phyloP scores from a whole-genome alignment of 331 rosid genomes.

The Arachis monticola region DNA sequence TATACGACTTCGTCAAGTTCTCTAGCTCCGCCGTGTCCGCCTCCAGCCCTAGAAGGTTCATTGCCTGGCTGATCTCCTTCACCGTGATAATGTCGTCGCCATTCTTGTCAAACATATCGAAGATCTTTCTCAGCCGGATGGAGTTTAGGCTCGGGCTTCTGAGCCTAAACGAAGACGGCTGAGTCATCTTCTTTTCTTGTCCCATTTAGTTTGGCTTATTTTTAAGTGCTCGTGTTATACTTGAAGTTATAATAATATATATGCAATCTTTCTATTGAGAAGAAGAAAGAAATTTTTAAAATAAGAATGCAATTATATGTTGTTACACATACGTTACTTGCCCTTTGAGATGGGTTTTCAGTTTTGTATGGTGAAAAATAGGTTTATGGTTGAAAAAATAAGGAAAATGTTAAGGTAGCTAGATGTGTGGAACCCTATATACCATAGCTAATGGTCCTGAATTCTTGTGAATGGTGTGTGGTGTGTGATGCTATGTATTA shows the following conservation, averaged over 20 bases:
- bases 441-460: neutral
- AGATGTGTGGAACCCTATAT: neutral
- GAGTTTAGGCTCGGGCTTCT: constrained; percentile 67
- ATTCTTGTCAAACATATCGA: constrained; percentile 77
- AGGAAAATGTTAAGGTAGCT: neutral
- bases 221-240: too few relatives aligned
- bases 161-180: constrained; percentile 59
- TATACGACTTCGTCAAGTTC: constrained; percentile 46
- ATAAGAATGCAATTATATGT: neutral
- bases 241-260: too few relatives aligned
- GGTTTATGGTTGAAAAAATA: neutral
- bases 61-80: constrained; percentile 62
- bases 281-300: too few relatives aligned
- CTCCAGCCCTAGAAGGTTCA: constrained; percentile 61
- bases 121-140: constrained; percentile 73
- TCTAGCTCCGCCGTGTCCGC: constrained; percentile 56
- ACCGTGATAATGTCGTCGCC: constrained; percentile 59
- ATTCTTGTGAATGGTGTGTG: neutral
- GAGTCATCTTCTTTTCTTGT: neutral
- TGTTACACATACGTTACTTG: neutral
- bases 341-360: too few relatives aligned
- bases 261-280: too few relatives aligned
- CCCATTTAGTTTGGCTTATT: constrained; percentile 28
- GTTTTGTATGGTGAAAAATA: neutral
- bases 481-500: neutral